A percentile compares a stretch with the other conserved stretches of the same genome.
Conservation (phyloP, 306 rosid genomes). For the Cucumis hystrix region DNA sequence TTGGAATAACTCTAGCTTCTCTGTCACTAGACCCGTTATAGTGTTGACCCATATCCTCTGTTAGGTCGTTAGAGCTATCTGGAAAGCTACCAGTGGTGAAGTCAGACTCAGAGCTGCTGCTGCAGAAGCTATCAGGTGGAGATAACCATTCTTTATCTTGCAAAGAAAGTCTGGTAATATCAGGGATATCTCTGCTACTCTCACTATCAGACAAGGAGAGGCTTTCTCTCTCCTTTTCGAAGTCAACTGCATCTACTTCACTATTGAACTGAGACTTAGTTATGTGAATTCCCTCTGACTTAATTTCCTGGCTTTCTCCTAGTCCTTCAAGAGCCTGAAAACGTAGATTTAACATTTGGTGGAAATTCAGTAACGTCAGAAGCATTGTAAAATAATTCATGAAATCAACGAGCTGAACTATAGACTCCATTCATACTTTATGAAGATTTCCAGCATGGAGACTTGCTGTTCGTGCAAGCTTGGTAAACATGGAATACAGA, state of each 20-base stretch:
- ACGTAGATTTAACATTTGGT: slow-evolving; percentile 10
- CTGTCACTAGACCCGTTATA: slow-evolving; percentile 28
- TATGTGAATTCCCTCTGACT: slow-evolving; percentile 52
- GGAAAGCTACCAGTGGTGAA: slow-evolving; percentile 40
- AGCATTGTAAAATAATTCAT: neutral
- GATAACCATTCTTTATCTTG: slow-evolving; percentile 85
- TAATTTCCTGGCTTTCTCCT: slow-evolving; percentile 82
- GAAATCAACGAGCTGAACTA: slow-evolving; percentile 11
- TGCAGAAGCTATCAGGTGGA: slow-evolving; percentile 76
- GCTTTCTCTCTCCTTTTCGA: slow-evolving; percentile 48
- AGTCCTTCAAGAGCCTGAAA: slow-evolving; percentile 95
- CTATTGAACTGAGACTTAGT: slow-evolving; percentile 48
- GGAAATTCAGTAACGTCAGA: neutral
- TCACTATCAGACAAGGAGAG: slow-evolving; percentile 38
- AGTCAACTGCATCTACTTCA: slow-evolving; percentile 44
- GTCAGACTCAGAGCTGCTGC: slow-evolving; percentile 60
- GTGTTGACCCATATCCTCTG: slow-evolving; percentile 37
- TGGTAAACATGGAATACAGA: slow-evolving; percentile 69
- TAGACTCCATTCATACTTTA: slow-evolving; percentile 43
- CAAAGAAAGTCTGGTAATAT: slow-evolving; percentile 39
- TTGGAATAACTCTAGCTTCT: slow-evolving; percentile 17
- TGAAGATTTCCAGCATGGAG: slow-evolving; percentile 95
- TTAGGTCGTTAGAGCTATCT: slow-evolving; percentile 43
- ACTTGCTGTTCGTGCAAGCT: slow-evolving; percentile 86
- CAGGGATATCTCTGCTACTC: slow-evolving; percentile 34